Conservation (phyloP, 2,329 filamentous ascomycete species). For the Trichoderma pleuroti region DNA sequence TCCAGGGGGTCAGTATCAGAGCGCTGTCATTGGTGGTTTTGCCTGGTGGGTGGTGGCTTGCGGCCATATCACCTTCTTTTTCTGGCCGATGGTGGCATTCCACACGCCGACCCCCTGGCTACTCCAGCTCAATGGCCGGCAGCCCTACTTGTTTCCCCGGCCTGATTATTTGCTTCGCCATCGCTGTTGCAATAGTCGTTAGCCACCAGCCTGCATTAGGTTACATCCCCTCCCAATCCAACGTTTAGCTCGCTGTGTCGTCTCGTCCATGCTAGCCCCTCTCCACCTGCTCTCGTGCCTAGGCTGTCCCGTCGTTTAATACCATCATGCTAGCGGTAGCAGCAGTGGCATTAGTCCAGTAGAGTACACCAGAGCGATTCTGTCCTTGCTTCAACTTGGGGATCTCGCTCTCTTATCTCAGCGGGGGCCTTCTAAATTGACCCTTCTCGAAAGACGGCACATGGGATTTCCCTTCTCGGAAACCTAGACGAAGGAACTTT, state of each 20-base stretch:
- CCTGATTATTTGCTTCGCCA: conserved; percentile 21
- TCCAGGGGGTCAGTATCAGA: conserved; percentile 26
- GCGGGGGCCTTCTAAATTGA: conserved; percentile 15
- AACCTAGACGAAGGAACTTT: conserved; percentile 41
- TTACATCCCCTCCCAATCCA: conserved; percentile 23
- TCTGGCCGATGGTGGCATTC: conserved; percentile 35
- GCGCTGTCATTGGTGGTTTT: conserved; percentile 32
- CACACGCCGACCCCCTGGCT: conserved; percentile 26
- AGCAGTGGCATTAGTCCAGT: not conserved
- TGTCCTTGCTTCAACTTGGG: not conserved
- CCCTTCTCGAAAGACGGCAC: conserved; percentile 25
- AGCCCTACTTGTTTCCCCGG: conserved; percentile 21
- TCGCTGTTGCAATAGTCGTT: conserved; percentile 22
- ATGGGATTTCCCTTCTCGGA: conserved; percentile 36
- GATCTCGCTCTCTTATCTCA: conserved; percentile 23
- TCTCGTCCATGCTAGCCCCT: conserved; percentile 20
- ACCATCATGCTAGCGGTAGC: conserved; percentile 1
- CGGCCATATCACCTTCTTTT: conserved; percentile 36
- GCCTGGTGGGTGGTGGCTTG: conserved; percentile 31
- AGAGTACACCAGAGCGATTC: not conserved
- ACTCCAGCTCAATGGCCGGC: conserved; percentile 29
- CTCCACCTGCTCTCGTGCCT: conserved; percentile 19
- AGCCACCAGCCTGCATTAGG: conserved; percentile 24
- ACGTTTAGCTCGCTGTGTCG: conserved; percentile 15
- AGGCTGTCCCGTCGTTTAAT: conserved; percentile 14